phyloP scores from a whole-genome alignment of 2,329 filamentous ascomycete species.

The Geosmithia putterillii region DNA sequence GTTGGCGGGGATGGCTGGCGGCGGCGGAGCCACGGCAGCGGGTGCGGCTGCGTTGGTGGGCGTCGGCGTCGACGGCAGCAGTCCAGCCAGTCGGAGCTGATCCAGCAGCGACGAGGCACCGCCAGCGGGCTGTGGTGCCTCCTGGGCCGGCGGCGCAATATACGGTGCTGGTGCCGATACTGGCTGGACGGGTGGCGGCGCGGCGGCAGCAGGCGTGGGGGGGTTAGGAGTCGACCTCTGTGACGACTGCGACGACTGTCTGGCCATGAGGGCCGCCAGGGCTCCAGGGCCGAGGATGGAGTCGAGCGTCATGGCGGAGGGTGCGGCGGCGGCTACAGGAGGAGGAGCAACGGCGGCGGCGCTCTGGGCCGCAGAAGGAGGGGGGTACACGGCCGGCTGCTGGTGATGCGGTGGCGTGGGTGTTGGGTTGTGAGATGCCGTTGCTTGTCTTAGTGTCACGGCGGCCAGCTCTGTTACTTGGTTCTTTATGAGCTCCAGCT shows the following conservation, averaged over 20 bases:
- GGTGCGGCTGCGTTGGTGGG: constrained; percentile 18
- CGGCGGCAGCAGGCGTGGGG: constrained; percentile 22
- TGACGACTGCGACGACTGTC: constrained; percentile 33
- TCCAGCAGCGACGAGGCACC: constrained; percentile 49
- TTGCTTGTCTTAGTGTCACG: constrained; percentile 37
- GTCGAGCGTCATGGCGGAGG: constrained; percentile 37
- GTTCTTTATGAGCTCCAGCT: constrained; percentile 73
- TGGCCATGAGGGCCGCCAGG: constrained; percentile 44
- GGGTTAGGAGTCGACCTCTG: constrained; percentile 33
- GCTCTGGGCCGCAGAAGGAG: not conserved
- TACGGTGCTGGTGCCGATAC: constrained; percentile 18
- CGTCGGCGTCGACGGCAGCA: constrained; percentile 34
- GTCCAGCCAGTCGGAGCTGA: constrained; percentile 54
- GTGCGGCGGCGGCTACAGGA: not conserved
- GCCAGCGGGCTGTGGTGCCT: constrained; percentile 7
- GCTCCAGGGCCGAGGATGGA: constrained; percentile 47
- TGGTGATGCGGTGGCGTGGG: not conserved
- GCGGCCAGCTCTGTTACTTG: constrained; percentile 67
- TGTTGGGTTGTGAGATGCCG: constrained; percentile 1
- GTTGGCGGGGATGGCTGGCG: constrained; percentile 18
- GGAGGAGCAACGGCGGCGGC: constrained; percentile 11
- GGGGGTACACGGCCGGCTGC: not conserved
- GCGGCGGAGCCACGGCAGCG: constrained; percentile 14
- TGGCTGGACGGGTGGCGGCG: constrained; percentile 33
- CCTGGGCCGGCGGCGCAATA: constrained; percentile 11